A percentile compares a stretch with the other conserved stretches of the same genome.
phyloP scores from a whole-genome alignment of 2,329 filamentous ascomycete genomes.

The Penicillium sp. region DNA sequence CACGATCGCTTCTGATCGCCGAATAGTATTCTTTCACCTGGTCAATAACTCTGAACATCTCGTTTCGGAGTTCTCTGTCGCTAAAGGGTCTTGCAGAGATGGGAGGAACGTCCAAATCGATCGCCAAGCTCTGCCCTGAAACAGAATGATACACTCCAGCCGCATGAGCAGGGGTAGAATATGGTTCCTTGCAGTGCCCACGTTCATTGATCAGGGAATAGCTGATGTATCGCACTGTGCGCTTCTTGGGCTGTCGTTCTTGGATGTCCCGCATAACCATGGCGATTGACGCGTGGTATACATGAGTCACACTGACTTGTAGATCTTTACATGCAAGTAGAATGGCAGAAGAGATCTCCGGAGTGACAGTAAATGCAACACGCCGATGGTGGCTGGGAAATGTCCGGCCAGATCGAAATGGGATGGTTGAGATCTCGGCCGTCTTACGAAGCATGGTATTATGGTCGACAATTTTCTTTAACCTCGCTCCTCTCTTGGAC shows the following conservation, averaged over 20 bases:
- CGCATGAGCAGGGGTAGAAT: conserved; percentile 20
- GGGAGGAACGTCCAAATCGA: conserved; percentile 24
- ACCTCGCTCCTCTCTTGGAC: conserved; percentile 9
- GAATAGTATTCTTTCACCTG: conserved; percentile 25
- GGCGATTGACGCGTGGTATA: conserved; percentile 30
- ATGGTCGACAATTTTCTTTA: conserved; percentile 11
- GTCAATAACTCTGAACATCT: conserved; percentile 15
- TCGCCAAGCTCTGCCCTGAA: conserved; percentile 22
- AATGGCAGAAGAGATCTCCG: conserved; percentile 15
- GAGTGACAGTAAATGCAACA: conserved; percentile 17
- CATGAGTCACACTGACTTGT: conserved; percentile 26
- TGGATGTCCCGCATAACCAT: conserved; percentile 23
- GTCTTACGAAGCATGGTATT: conserved; percentile 17
- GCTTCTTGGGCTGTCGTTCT: neutral
- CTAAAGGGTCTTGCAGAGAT: neutral
- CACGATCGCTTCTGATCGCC: conserved; percentile 20
- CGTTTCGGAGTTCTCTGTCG: neutral
- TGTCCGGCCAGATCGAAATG: conserved; percentile 10
- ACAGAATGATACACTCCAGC: conserved; percentile 30
- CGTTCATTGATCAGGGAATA: conserved; percentile 32
- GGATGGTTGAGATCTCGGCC: conserved; percentile 24
- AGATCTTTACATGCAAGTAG: conserved; percentile 18
- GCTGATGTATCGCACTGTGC: conserved; percentile 29
- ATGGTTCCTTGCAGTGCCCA: conserved; percentile 21
- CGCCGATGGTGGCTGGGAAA: conserved; percentile 28